Evolutionary conservation across 371 early-diverging fungal genomes (phyloP), one percentile per base, ranked within the genome.

Genomic region (Actinomortierella ambigua): DNA sequence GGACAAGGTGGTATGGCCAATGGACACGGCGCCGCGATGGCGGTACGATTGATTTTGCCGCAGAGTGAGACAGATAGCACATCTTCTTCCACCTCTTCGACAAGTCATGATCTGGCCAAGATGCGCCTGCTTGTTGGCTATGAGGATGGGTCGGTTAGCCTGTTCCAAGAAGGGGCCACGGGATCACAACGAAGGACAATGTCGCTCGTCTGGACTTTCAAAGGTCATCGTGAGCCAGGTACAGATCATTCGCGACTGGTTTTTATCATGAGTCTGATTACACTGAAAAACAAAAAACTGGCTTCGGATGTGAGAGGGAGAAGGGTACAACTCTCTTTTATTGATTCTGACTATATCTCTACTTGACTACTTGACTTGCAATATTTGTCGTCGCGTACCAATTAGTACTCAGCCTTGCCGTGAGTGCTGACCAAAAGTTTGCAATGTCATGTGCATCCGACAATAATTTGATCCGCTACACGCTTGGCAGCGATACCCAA

Each of bases 201-300:
- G 66, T 60, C 68, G 41, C 41, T 59, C 4, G 34, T 69, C 22
- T 69, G 71, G 76, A 58, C 48, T 11, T 49, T 61, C 39, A 64
- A 69, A 24, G 59, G 55, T n/a, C 69, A 75, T 43, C 64, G 61
- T 7, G 69, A 69, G 23, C 67, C 76, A 61, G 65, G 75, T 65
- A 50, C n/a, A n/a, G n/a, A n/a, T n/a, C n/a, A n/a, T n/a, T n/a
- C n/a, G n/a, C n/a, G n/a, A n/a, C n/a, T n/a, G n/a, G n/a, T n/a
- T n/a, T n/a, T n/a, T n/a, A n/a, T n/a, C n/a, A n/a, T n/a, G n/a
- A n/a, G n/a, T n/a, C n/a, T n/a, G n/a, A n/a, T n/a, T n/a, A n/a
- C n/a, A n/a, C n/a, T n/a, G n/a, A n/a, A n/a, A n/a, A n/a, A n/a
- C n/a, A n/a, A n/a, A n/a, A n/a, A n/a, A n/a, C n/a, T n/a, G n/a